Evolutionary conservation across 805 yeast species (phyloP).

Genomic region (Starmerella ratchasimensis): DNA sequence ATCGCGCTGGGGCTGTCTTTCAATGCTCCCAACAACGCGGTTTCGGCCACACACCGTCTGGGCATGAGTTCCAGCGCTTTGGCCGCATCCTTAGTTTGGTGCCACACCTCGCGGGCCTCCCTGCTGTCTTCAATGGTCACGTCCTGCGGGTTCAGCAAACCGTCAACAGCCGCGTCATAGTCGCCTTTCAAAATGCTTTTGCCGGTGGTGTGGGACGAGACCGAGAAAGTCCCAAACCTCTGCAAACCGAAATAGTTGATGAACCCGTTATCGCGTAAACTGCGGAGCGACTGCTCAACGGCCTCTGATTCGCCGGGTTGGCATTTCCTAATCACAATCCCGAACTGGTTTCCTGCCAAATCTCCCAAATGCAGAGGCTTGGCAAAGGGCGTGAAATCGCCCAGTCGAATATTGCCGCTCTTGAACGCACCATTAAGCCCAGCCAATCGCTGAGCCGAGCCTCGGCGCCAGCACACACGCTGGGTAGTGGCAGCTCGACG

Average conservation of each 20-base stretch:
- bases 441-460: conserved; percentile 51
- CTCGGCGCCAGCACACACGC: conserved; percentile 49
- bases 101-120: conserved; percentile 76
- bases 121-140: conserved; percentile 68
- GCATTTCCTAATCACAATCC: conserved; percentile 62
- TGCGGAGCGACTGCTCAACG: conserved; percentile 35
- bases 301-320: conserved; percentile 28
- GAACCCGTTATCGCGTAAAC: conserved; percentile 59
- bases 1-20: conserved; percentile 42
- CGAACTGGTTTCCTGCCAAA: conserved; percentile 75
- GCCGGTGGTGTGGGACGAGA: conserved; percentile 83
- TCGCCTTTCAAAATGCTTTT: conserved; percentile 51
- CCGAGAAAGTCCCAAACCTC: conserved; percentile 89
- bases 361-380: conserved; percentile 62
- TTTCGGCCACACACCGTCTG: conserved; percentile 73
- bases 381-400: conserved; percentile 60
- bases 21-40: conserved; percentile 50
- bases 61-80: conserved; percentile 70
- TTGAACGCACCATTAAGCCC: conserved; percentile 55
- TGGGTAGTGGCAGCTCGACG: conserved; percentile 93
- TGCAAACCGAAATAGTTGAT: conserved; percentile 97
- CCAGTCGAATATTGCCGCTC: conserved; percentile 56
- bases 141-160: conserved; percentile 75
- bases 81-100: conserved; percentile 50
- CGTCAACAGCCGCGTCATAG: conserved; percentile 68